Evolutionary conservation across 225 moss, liverwort and hornwort genomes (phyloP).

Genomic region (Pleurozium schreberi): DNA sequence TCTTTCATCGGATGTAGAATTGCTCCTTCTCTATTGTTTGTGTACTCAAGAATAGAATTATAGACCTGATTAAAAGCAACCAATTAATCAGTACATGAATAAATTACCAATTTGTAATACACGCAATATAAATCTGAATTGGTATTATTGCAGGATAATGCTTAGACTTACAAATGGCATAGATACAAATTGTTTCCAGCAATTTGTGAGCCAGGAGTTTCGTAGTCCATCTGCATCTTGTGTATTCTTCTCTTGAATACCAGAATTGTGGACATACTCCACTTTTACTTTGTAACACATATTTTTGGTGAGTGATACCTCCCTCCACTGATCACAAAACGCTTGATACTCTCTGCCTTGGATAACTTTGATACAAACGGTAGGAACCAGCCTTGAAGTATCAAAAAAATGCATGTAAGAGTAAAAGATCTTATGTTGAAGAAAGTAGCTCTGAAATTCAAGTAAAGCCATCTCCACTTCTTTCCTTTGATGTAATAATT

Average conservation of each 20-base stretch:
- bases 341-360: not conserved
- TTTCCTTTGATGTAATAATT: no score
- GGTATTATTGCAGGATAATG: no score
- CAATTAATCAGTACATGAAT: no score
- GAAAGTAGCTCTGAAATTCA: no score
- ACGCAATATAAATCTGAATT: no score
- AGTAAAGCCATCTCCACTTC: no score
- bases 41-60: not conserved
- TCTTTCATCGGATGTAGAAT: not conserved
- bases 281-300: not conserved
- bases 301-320: not conserved
- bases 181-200: not conserved
- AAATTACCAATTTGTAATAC: no score
- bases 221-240: fast-evolving
- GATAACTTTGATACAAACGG: no score
- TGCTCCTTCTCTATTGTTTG: not conserved
- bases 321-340: not conserved
- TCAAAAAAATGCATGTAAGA: no score
- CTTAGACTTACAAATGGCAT: not conserved
- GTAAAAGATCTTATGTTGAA: no score
- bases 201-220: not conserved
- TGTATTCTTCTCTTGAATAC: not conserved
- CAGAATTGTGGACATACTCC: not conserved
- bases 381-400: no score
- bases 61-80: not conserved